Evolutionary conservation across 1,284 basidiomycete species (phyloP), one percentile per base, ranked within the genome.

Genomic region (Phylloboletellus chloephorus): DNA sequence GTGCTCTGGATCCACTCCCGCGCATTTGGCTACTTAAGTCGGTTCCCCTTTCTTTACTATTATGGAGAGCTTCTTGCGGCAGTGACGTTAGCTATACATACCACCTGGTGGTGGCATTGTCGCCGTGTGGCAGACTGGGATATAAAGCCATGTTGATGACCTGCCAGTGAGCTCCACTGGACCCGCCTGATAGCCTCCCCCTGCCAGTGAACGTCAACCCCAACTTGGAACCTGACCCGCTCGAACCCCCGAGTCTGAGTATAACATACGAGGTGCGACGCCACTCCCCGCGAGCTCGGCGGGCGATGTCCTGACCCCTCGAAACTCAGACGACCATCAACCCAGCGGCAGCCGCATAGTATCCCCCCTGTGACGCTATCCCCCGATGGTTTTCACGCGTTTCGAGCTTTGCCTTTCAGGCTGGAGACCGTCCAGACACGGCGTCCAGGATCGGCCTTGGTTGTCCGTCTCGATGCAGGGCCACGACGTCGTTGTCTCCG

Each of bases 51-150:
- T 37, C 45, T 44, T 41, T 33, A 24, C 47, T 50, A 43, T 39
- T 36, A 46, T 47, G 23, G 22, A 31, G 15, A 30, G 35, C 54
- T 56, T 60, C 55, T 56, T 21, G 42, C 52, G 54, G 54, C 54
- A 53, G 57, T 56, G 54, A 33, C 32, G 24, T 33, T 23, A 37
- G 35, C 22, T 50, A 52, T 46, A 43, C 26, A 44, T 13, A 43
- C 57, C 54, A 54, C 57, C 57, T 56, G 53, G 43, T 39, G 52
- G 50, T 59, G 57, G 53, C 53, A 37, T 49, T 56, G 52, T 53
- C 37, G 12, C 42, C 50, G 50, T 58, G 54, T 44, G 54, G 54
- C 54, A 56, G 46, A 13, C 22, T 37, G 33, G 48, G 47, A 56
- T 60, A 56, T 49, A 56, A 50, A 36, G 43, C 41, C 40, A n/a